Base-by-base conservation (phyloP, 2,329 filamentous ascomycete species). In the Trichoderma koningii region DNA sequence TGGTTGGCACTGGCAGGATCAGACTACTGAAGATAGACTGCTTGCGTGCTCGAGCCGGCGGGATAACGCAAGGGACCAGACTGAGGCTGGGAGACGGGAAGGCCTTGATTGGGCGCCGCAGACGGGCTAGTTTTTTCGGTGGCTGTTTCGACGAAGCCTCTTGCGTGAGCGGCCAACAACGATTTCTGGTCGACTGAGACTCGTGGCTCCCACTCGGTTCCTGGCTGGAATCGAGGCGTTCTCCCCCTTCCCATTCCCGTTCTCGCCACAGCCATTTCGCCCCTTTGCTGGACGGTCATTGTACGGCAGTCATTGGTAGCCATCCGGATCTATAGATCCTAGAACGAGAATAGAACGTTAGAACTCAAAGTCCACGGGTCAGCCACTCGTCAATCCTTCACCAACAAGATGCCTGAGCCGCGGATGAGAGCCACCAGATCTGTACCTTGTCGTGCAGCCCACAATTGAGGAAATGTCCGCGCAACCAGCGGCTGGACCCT, bases 181-280 rank as follows among this genome's bases (percentile, higher is more conserved):
- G n/a, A 21, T 34, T 34, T 38, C 34, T 14, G 55, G 23, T 19
- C 26, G 34, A 17, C 38, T n/a, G 6, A 50, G 17, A 9, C 44
- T 51, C 15, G 47, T 42, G 47, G 57, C 57, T 51, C 26, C 47
- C 50, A 38, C 21, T 38, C 4, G 3, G 34, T 38, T 38, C 34
- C 34, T 38, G 34, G 34, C 47, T 51, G 57, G 34, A 50, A 61
- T 30, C 45, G 57, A 51, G 57, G 57, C 47, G 34, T 61, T 61
- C 30, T 12, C 4, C 34, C 6, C 34, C n/a, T 55, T 19, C 15
- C 12, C 14, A 3, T 23, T 15, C 34, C 34, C 34, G 15, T 42
- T 42, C 12, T 50, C 44, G 55, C 55, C 55, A 59, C 57, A 47
- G 30, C 51, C 51, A 45, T 15, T 50, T 42, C 34, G 15, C 23